phyloP scores from a whole-genome alignment of 2,329 filamentous ascomycete genomes.

The Scytalidium lignicola region DNA sequence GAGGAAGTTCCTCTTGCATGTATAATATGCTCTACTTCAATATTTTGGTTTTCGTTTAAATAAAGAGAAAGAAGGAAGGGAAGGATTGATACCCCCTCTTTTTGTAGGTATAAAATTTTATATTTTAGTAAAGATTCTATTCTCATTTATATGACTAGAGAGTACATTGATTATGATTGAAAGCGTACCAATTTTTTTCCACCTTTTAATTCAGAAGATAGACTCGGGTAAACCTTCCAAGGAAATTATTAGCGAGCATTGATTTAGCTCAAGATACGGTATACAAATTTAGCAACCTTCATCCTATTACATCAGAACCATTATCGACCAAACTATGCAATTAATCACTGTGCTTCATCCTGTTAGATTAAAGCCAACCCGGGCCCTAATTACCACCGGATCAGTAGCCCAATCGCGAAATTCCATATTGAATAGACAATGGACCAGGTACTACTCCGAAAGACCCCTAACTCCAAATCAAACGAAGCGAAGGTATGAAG shows the following conservation, averaged over 20 bases:
- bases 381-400: neutral
- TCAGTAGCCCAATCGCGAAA: neutral
- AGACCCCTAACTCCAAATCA: neutral
- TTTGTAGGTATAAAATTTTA: no score
- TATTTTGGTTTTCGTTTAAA: no score
- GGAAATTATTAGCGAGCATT: neutral
- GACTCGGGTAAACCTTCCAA: neutral
- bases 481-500: constrained; percentile 33
- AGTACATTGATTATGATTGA: no score
- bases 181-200: no score
- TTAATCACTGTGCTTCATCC: neutral
- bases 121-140: no score
- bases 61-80: no score
- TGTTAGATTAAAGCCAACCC: neutral
- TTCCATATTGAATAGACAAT: neutral
- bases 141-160: no score
- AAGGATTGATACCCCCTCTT: no score
- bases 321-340: neutral
- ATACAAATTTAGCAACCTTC: no score
- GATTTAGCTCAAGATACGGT: neutral
- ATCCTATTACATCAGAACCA: neutral
- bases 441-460: neutral
- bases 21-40: no score
- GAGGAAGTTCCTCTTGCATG: no score
- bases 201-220: no score